phyloP scores from a whole-genome alignment of 1,139 yeast species.

The Debaryomycetaceae sp. region DNA sequence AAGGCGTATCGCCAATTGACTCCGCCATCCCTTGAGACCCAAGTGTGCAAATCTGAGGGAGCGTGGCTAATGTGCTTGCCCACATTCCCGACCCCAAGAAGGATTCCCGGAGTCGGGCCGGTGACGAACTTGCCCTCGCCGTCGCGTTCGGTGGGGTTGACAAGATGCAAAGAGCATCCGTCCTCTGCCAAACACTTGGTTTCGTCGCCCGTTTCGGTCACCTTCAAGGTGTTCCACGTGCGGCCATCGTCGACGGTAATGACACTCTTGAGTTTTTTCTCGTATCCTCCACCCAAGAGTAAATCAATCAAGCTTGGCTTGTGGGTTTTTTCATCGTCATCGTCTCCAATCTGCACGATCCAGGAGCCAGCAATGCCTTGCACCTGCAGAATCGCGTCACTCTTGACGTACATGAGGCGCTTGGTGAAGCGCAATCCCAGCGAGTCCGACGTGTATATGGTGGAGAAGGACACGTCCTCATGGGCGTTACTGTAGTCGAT shows the following conservation, averaged over 20 bases:
- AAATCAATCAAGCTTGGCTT: constrained; percentile 21
- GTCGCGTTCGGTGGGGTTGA: constrained; percentile 44
- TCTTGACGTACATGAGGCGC: constrained; percentile 39
- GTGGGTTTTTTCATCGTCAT: constrained; percentile 14
- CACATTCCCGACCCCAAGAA: constrained; percentile 56
- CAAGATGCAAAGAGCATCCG: constrained; percentile 55
- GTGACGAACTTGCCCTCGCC: constrained; percentile 57
- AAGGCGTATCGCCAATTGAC: constrained; percentile 58
- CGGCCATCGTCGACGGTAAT: constrained; percentile 64
- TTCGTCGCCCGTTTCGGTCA: constrained; percentile 40
- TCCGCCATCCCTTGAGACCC: constrained; percentile 77
- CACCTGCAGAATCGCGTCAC: constrained; percentile 45
- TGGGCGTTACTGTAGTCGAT: constrained; percentile 26
- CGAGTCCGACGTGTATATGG: constrained; percentile 59
- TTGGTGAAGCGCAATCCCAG: constrained; percentile 54
- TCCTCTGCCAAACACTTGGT: constrained; percentile 43
- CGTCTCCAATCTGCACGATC: constrained; percentile 32
- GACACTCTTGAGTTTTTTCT: constrained; percentile 17
- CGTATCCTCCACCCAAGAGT: constrained; percentile 16
- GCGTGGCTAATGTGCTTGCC: constrained; percentile 31
- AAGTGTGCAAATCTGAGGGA: constrained; percentile 39
- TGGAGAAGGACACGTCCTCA: constrained; percentile 21
- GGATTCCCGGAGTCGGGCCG: constrained; percentile 70
- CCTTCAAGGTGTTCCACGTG: constrained; percentile 52
- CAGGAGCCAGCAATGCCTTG: constrained; percentile 69